Evolutionary conservation across 495 filamentous ascomycete genomes (phyloP), one percentile per base, ranked within the genome.

Genomic region (Aspergillus asperescens): DNA sequence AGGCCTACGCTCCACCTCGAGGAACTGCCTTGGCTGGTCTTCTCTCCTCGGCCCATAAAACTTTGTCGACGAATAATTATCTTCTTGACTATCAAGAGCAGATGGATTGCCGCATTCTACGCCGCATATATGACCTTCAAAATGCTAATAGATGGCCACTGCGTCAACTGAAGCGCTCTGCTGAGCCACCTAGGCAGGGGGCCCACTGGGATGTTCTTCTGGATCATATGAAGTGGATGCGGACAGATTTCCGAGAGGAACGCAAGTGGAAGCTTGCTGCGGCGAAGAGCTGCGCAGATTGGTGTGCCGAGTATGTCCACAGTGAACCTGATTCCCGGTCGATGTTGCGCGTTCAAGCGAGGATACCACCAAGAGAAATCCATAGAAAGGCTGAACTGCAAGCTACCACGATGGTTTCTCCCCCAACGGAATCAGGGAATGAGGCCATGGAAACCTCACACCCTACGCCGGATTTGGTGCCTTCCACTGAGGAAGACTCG

Each of bases 221-320:
- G 7, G 78, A 89, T 56, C 89, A 98, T 69, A 87, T 91, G 81
- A 95, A 89, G 67, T 96, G 93, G 94, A 89, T 98, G 83, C 81
- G 89, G 31, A 95, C 89, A 2, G 93, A 98, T 71, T 97, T 97
- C 60, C 78, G 86, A 25, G 88, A 95, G 69, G 93, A 98, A 66
- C 73, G 88, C 23, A 95, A 94, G 64, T 96, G 89, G 89, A 96
- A 96, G 66, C 82, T 84, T 54, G 82, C 87, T 42, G 79, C 85
- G 34, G 90, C 90, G 2, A 81, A 81, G 46, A 85, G 83, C 45
- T 75, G 90, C 37, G 90, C 90, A 3, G 73, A 84, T 50, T 83
- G 82, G 62, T 96, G 91, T 68, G 86, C 86, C 1, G 84, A 90
- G 59, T 96, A 85, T 78, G 78, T 89, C 31, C 75, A 78, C 40